Evolutionary conservation across 768 basidiomycete genomes (phyloP), one percentile per base, ranked within the genome.

Genomic region (Ephemerocybe angulata): DNA sequence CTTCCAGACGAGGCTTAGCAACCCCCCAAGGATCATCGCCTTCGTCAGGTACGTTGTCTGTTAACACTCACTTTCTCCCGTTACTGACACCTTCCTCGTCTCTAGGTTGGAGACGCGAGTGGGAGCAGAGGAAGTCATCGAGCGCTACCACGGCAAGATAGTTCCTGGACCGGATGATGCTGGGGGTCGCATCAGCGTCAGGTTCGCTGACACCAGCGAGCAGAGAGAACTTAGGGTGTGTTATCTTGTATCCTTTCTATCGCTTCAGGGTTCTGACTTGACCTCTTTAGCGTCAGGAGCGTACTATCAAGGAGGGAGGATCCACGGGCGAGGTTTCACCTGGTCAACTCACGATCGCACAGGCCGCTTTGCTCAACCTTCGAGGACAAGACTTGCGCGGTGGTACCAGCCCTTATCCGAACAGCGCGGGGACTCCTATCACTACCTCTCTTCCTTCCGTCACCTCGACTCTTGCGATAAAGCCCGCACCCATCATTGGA

Each of bases 141-240:
- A 90, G 56, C 80, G 85, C 27, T 74, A 92, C 27, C 88, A 92
- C 65, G 90, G 90, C 5, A 77, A 87, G 8, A 84, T 88, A 81
- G 86, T 92, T 7, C 77, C 87, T 38, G 90, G 90, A 11, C 87
- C 83, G 84, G 81, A 88, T 57, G 89, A 91, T 57, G 67, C 81
- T 11, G 88, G 88, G 15, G 85, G 87, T 63, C 71, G 89, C 48
- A 88, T 91, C 53, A 87, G 86, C 4, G 89, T 90, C 17, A 76
- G 89, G 33, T 90, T 90, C 62, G 88, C 88, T 13, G 88, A 91
- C 64, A 88, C 85, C 8, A 73, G 78, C 11, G 89, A 90, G 63
- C 88, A 91, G 65, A 71, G 89, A 52, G 88, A 91, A 61, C 70
- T 91, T 41, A 74, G 89, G 63, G 88, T 88, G 54, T 31, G 85